Percentiles rank a stretch among this genome's conserved stretches.
Evolutionary conservation across 2,329 filamentous ascomycete species (phyloP).

Genomic region (Cercospora sp.): DNA sequence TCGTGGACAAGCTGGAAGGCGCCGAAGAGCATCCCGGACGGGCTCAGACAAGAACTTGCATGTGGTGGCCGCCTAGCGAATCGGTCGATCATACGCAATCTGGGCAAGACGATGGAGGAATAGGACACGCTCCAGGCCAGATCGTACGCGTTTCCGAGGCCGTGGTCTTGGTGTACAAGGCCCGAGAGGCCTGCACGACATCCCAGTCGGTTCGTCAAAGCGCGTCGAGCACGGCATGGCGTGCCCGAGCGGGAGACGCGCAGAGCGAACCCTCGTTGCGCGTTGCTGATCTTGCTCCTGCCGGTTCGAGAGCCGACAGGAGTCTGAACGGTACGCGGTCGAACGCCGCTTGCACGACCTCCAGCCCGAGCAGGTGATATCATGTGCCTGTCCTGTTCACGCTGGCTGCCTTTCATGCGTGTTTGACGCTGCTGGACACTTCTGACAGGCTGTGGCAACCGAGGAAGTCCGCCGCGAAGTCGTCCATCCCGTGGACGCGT

Average conservation of each 20-base stretch:
- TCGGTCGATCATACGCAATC: conserved; percentile 25
- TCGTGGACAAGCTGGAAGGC: conserved; percentile 14
- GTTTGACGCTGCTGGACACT: conserved; percentile 6
- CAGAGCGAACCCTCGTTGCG: background rate
- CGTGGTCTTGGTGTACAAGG: conserved; percentile 18
- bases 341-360: conserved; percentile 11
- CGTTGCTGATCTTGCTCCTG: conserved; percentile 3
- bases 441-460: conserved; percentile 5
- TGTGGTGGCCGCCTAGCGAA: conserved; percentile 16
- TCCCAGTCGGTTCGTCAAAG: background rate
- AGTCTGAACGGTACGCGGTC: conserved; percentile 6
- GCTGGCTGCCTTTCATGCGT: background rate
- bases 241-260: conserved; percentile 1
- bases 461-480: conserved; percentile 15
- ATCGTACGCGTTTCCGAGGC: conserved; percentile 17
- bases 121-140: conserved; percentile 20
- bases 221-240: conserved; percentile 1
- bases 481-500: background rate
- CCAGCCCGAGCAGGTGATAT: background rate
- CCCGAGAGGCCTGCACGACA: conserved; percentile 6
- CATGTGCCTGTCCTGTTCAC: background rate
- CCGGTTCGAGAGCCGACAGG: conserved; percentile 6
- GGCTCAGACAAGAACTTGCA: conserved; percentile 11
- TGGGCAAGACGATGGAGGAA: conserved; percentile 18
- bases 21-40: conserved; percentile 18